phyloP scores from a whole-genome alignment of 352 stramenopile genomes.

The Globisporangium megalacanthum region DNA sequence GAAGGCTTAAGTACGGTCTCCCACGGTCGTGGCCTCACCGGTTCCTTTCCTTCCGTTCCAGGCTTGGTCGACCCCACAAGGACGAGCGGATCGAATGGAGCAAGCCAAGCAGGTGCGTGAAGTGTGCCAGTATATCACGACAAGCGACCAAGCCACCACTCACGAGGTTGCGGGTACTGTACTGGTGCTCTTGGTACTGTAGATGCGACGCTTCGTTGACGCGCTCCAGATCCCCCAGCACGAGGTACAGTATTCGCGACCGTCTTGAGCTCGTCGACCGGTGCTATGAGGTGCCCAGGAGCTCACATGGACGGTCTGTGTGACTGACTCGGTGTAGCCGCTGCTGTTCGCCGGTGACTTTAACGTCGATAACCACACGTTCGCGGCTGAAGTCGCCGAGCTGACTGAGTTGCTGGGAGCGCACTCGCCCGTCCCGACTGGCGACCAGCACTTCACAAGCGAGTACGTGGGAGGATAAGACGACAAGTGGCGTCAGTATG shows the following conservation, averaged over 20 bases:
- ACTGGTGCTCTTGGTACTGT: not conserved
- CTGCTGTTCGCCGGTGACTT: constrained; percentile 81
- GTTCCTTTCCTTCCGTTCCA: constrained; percentile 6
- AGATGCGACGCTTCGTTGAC: constrained; percentile 68
- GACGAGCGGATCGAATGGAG: constrained; percentile 46
- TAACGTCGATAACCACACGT: constrained; percentile 83
- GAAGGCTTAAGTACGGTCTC: not conserved
- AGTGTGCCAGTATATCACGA: not conserved
- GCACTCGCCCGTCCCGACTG: constrained; percentile 34
- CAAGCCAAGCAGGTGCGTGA: constrained; percentile 60
- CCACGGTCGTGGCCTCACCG: not conserved
- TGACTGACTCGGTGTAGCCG: constrained; percentile 23
- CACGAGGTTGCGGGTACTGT: not conserved
- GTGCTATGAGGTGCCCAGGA: not conserved
- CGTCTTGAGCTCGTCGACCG: too few species aligned
- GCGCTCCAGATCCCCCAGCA: constrained; percentile 50
- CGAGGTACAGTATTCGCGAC: constrained; percentile 43
- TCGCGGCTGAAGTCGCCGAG: constrained; percentile 55
- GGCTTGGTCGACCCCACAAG: constrained; percentile 74
- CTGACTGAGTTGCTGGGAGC: constrained; percentile 53
- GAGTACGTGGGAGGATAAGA: constrained; percentile 49
- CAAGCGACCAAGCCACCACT: not conserved
- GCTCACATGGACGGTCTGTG: constrained; percentile 1
- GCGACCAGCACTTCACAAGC: constrained; percentile 68
- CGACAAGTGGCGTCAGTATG: not conserved